Percentiles rank a stretch among this genome's conserved stretches.
phyloP scores from a whole-genome alignment of 2,329 filamentous ascomycete species.

The Nothophaeocryptopus gaeumannii region DNA sequence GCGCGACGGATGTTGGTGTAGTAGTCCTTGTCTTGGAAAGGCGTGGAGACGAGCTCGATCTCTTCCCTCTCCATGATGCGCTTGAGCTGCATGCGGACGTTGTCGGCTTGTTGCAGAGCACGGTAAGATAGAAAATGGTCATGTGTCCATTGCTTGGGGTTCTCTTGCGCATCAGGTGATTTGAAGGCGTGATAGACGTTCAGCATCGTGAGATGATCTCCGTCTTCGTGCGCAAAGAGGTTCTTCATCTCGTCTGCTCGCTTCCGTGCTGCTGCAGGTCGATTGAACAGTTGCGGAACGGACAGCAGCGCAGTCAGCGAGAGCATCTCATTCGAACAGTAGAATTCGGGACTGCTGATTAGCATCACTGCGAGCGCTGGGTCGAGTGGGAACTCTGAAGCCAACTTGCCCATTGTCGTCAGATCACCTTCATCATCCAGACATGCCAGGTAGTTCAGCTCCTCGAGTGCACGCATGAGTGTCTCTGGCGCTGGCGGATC shows the following conservation, averaged over 20 bases:
- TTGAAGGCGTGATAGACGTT: conserved; percentile 99
- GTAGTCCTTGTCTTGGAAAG: conserved; percentile 94
- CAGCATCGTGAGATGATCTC: conserved; percentile 91
- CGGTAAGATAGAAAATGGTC: conserved; percentile 92
- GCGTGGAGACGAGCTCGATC: conserved; percentile 80
- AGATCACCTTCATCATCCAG: conserved; percentile 95
- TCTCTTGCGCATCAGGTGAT: conserved; percentile 63
- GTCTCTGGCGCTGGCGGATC: conserved; percentile 97
- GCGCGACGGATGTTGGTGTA: conserved; percentile 96
- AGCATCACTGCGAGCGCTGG: conserved; percentile 95
- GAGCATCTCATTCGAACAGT: conserved; percentile 96
- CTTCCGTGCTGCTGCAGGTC: conserved; percentile 79
- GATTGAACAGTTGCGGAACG: conserved; percentile 89
- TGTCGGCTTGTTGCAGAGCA: conserved; percentile 87
- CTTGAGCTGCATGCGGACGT: conserved; percentile 85
- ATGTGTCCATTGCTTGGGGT: conserved; percentile 90
- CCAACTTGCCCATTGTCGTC: conserved; percentile 77
- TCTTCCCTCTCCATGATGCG: conserved; percentile 95
- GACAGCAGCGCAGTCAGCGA: conserved; percentile 92
- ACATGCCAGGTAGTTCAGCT: conserved; percentile 95
- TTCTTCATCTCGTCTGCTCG: conserved; percentile 97
- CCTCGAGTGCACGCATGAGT: conserved; percentile 94
- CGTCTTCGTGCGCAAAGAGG: conserved; percentile 86
- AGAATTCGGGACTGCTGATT: conserved; percentile 95
- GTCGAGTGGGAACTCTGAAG: conserved; percentile 93